A percentile compares a stretch with the other conserved stretches of the same genome.
phyloP scores from a whole-genome alignment of 805 yeast genomes.

The Kodamaea fukazawae region DNA sequence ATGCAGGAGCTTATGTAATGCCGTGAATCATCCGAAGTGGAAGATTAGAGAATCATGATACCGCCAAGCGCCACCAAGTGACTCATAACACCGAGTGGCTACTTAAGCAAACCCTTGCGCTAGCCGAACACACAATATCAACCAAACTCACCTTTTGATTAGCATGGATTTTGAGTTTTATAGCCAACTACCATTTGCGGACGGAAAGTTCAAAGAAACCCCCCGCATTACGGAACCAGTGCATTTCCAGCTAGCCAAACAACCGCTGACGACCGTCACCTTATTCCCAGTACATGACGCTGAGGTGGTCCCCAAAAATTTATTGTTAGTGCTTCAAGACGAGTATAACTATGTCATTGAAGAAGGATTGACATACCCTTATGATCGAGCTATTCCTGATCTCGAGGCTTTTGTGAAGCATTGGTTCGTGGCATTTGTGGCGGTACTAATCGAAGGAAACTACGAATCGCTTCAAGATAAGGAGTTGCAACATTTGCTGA shows the following conservation, averaged over 20 bases:
- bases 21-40: too few relatives aligned
- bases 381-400: conserved; percentile 34
- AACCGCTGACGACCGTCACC: conserved; percentile 46
- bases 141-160: too few relatives aligned
- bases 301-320: conserved; percentile 46
- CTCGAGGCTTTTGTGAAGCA: conserved; percentile 54
- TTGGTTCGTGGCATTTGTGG: conserved; percentile 69
- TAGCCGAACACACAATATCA: too few relatives aligned
- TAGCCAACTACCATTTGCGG: conserved; percentile 35
- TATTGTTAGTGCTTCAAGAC: conserved; percentile 45
- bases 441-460: conserved; percentile 51
- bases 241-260: conserved; percentile 41
- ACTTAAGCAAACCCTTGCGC: too few relatives aligned
- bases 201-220: conserved; percentile 19
- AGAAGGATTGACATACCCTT: conserved; percentile 76
- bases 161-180: conserved; percentile 9
- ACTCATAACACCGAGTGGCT: too few relatives aligned
- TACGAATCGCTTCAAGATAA: conserved; percentile 13
- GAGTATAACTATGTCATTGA: conserved; percentile 66
- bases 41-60: too few relatives aligned
- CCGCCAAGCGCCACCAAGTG: too few relatives aligned
- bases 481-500: conserved; percentile 32
- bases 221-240: conserved; percentile 36
- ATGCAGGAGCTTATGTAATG: too few relatives aligned
- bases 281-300: conserved; percentile 56